These are phyloP conservation scores for Tothia fuscella DNA, from an alignment of 2,329 filamentous ascomycete genomes.

Conservation along the genomic window DNA sequence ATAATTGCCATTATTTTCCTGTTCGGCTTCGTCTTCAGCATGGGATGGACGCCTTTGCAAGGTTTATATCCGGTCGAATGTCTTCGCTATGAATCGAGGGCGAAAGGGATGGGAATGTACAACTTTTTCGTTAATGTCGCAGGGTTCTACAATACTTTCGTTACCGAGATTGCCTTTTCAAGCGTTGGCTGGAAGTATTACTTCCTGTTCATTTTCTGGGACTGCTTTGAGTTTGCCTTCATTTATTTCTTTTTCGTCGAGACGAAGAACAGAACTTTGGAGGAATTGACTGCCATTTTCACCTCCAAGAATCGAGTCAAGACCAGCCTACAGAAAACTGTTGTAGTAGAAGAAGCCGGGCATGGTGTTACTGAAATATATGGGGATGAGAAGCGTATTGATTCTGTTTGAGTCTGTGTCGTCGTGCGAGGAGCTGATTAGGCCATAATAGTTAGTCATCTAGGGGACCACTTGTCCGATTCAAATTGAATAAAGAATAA, in stretches of 20 bases:
- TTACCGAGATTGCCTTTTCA: conserved; percentile 29
- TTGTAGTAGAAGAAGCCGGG: neutral
- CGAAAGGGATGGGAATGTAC: conserved; percentile 38
- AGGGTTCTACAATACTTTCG: conserved; percentile 35
- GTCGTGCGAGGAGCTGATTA: no score
- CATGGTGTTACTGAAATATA: no score
- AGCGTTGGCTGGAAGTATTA: conserved; percentile 29
- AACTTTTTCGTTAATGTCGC: conserved; percentile 35
- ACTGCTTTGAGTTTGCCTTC: conserved; percentile 29
- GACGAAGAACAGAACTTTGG: conserved; percentile 29
- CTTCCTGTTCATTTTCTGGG: conserved; percentile 30
- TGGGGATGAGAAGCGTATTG: no score
- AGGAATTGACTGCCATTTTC: conserved; percentile 35
- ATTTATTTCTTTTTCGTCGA: conserved; percentile 26
- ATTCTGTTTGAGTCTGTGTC: no score
- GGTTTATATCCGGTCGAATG: conserved; percentile 39
- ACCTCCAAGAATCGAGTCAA: conserved; percentile 28
- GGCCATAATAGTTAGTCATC: no score
- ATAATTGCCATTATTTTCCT: conserved; percentile 34
- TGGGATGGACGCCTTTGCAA: conserved; percentile 33
- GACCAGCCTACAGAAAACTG: conserved; percentile 20
- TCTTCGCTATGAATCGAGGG: conserved; percentile 34
- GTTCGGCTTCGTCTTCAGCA: conserved; percentile 28
- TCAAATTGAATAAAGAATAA: no score
- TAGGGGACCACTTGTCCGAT: no score